Percentiles rank a stretch among this genome's conserved stretches.
Conservation (phyloP, 2,329 filamentous ascomycete species). For the Colletotrichum gigasporum region DNA sequence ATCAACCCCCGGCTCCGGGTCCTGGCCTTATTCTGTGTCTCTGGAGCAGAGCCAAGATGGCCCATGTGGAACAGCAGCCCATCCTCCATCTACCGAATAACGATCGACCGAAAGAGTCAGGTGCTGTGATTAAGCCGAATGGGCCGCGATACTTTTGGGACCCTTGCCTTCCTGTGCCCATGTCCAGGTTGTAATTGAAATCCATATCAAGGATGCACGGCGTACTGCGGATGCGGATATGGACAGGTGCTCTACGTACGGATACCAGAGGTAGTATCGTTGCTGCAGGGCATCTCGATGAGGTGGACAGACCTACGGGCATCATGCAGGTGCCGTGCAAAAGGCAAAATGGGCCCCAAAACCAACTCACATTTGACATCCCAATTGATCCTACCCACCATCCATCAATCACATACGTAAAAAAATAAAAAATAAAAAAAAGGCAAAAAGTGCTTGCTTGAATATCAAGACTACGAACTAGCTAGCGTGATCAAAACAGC, state of each 20-base stretch:
- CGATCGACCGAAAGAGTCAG: slow-evolving; percentile 22
- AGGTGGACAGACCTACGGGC: no score
- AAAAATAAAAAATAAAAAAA: no score
- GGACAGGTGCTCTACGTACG: no score
- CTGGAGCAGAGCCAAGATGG: background rate
- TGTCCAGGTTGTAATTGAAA: background rate
- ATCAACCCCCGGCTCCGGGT: background rate
- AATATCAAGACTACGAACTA: no score
- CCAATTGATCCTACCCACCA: no score
- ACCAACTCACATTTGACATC: no score
- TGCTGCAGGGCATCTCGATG: slow-evolving; percentile 2
- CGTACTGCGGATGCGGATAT: background rate
- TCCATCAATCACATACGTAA: no score
- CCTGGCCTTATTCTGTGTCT: background rate
- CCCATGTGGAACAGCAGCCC: background rate
- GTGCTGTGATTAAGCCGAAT: slow-evolving; percentile 10
- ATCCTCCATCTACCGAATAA: slow-evolving; percentile 10
- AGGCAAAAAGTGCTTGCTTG: no score
- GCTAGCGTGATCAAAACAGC: background rate
- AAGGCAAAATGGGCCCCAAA: background rate
- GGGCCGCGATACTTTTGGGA: slow-evolving; percentile 13
- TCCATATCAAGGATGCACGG: background rate
- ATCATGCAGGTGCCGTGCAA: background rate
- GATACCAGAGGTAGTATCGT: no score
- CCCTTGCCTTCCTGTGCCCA: slow-evolving; percentile 6